Percentiles rank a stretch among this genome's conserved stretches.
Evolutionary conservation across 2,329 filamentous ascomycete species (phyloP).

Genomic region (Monosporascus sp.): DNA sequence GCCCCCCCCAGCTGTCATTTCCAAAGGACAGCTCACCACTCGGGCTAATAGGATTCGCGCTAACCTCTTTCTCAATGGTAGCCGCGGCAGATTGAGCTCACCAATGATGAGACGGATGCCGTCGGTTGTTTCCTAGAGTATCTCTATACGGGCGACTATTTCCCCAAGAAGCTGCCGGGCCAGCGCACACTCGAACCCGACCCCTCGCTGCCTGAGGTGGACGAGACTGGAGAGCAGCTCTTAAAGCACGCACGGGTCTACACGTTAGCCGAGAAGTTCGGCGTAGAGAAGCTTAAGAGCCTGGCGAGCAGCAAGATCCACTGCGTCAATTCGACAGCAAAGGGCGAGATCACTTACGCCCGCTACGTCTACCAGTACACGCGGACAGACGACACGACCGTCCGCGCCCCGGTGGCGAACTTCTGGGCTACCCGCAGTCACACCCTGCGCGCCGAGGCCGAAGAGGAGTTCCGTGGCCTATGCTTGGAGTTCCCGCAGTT

Average conservation of each 20-base stretch:
- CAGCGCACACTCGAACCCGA: slow-evolving; percentile 66
- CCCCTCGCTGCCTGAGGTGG: slow-evolving; percentile 57
- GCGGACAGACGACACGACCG: slow-evolving; percentile 59
- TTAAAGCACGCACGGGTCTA: slow-evolving; percentile 87
- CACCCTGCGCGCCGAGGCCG: slow-evolving; percentile 77
- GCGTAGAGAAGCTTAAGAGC: slow-evolving; percentile 61
- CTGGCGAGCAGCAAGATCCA: slow-evolving; percentile 88
- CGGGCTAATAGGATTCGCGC: background rate
- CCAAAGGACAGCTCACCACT: background rate
- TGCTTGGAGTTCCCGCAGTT: slow-evolving; percentile 90
- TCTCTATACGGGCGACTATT: slow-evolving; percentile 83
- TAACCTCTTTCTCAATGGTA: slow-evolving; percentile 15
- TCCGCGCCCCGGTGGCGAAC: slow-evolving; percentile 78
- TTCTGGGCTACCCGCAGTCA: slow-evolving; percentile 84
- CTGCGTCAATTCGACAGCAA: slow-evolving; percentile 79
- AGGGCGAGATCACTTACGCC: slow-evolving; percentile 87
- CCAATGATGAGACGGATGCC: slow-evolving; percentile 63
- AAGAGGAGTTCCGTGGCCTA: slow-evolving; percentile 76
- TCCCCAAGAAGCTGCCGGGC: slow-evolving; percentile 61
- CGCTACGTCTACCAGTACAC: slow-evolving; percentile 85
- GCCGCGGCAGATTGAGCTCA: slow-evolving; percentile 65
- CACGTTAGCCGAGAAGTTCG: slow-evolving; percentile 78
- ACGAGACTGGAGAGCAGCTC: slow-evolving; percentile 76
- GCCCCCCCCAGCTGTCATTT: too few relatives aligned
- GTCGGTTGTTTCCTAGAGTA: slow-evolving; percentile 77